Evolutionary conservation across 768 basidiomycete genomes (phyloP).

Genomic region (Auricularia heimuer): DNA sequence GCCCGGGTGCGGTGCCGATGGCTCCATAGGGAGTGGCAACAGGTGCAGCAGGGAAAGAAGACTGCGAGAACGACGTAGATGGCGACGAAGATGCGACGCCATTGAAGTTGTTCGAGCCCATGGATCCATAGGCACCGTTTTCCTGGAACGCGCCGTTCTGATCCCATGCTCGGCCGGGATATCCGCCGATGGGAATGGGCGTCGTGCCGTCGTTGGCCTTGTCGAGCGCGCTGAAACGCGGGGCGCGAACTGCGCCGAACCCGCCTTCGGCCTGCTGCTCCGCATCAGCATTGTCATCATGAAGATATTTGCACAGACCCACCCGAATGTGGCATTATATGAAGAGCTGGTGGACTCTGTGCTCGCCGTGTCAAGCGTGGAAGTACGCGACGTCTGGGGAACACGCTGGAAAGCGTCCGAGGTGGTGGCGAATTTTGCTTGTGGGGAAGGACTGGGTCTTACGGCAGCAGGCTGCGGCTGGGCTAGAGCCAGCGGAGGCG

Average conservation of each 20-base stretch:
- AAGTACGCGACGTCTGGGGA: background rate
- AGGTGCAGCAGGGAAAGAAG: background rate
- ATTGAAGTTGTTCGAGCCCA: background rate
- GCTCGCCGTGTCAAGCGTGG: background rate
- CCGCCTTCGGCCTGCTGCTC: background rate
- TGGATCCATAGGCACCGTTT: background rate
- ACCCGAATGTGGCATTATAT: background rate
- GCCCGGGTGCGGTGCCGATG: background rate
- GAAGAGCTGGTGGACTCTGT: background rate
- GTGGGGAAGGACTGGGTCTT: background rate
- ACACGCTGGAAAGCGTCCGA: background rate
- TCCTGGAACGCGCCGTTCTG: background rate
- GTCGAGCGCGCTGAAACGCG: background rate
- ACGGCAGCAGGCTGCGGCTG: background rate
- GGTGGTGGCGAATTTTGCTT: background rate
- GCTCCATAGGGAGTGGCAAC: background rate
- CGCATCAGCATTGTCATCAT: background rate
- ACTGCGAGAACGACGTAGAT: background rate
- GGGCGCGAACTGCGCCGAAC: background rate
- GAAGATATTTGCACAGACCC: background rate
- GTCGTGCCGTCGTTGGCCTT: background rate
- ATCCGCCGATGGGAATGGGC: background rate
- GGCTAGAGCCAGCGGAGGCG: background rate
- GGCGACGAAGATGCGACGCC: background rate
- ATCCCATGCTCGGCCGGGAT: background rate